Conservation (phyloP, 169 alveolate genomes). For the Eimeria necatrix region DNA sequence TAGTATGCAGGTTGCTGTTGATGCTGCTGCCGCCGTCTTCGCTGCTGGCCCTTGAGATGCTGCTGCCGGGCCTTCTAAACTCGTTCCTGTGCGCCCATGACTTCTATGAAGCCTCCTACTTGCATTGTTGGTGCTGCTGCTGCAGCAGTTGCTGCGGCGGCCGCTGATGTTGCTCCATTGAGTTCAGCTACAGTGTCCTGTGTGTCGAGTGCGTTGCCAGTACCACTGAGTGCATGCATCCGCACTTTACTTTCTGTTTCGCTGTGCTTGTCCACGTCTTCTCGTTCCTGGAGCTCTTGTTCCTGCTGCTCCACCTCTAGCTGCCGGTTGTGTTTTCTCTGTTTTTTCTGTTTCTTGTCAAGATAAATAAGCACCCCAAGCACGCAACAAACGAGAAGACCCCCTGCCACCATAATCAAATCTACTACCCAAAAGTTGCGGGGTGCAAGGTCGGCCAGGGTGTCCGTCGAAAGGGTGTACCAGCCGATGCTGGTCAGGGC, state of each 20-base stretch:
- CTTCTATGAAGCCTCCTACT: no score
- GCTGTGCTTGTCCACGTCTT: background rate
- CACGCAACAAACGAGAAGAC: constrained; percentile 14
- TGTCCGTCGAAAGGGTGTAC: constrained; percentile 57
- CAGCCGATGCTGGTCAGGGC: constrained; percentile 71
- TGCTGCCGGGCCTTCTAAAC: no score
- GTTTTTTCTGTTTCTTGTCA: background rate
- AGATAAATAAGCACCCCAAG: background rate
- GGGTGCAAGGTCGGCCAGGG: background rate
- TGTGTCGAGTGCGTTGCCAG: background rate
- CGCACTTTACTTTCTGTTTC: background rate
- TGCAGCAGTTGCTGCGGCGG: background rate
- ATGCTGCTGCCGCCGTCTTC: no score
- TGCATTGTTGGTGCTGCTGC: background rate
- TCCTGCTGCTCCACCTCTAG: background rate
- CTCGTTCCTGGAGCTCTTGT: background rate
- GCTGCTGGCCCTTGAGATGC: no score
- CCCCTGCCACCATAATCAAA: constrained; percentile 15
- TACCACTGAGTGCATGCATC: background rate
- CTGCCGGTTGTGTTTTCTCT: background rate
- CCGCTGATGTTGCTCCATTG: background rate
- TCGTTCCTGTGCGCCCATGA: no score
- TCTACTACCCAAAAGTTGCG: constrained; percentile 34
- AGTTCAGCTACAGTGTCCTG: background rate
- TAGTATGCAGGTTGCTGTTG: no score